Base-by-base conservation (phyloP, 2,329 filamentous ascomycete species). In the Epichloe aotearoae region DNA sequence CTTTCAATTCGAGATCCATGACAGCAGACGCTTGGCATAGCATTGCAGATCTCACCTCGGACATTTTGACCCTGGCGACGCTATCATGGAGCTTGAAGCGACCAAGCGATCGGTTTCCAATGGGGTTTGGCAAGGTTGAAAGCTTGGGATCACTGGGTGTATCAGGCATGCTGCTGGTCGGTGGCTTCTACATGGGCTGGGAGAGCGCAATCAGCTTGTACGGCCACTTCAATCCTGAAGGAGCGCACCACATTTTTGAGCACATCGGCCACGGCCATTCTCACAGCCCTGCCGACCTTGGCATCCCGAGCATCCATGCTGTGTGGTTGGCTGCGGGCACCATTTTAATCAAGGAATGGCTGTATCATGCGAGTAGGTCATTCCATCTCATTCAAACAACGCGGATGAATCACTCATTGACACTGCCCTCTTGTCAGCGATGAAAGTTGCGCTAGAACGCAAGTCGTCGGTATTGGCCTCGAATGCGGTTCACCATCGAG, bases 91-190 rank as follows among this genome's bases (percentile, higher is more conserved):
- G 90, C 53, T 71, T 97, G 53, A 88, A 86, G 60, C 84, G 88
- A 5, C 89, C 93, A 0, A 88, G 86, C 11, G 77, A 85, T 50
- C 79, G 79, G 40, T 98, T 95, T 64, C 93, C 93, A 2, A 81
- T 83, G 60, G 93, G 93, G 2, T 98, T 95, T 64, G 93, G 93
- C 64, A 98, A 98, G 72, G 80, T 98, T n/a, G 93, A 98, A 73
- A 95, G 89, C 61, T 71, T 98, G 63, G 93, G 93, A 19, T 93
- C 89, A 20, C 72, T 98, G 53, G 93, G 91, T 15, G 93, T 98
- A 36, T 96, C 90, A 58, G 83, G 89, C 55, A 86, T 98, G 70
- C 74, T 98, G 59, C 77, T 98, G 2, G 81, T 84, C 46, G 93
- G 93, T 55, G 93, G 93, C 47, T 71, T 95, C 55, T 89, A 94